phyloP scores from a whole-genome alignment of 306 rosid genomes.

The Psophocarpus tetragonolobus region DNA sequence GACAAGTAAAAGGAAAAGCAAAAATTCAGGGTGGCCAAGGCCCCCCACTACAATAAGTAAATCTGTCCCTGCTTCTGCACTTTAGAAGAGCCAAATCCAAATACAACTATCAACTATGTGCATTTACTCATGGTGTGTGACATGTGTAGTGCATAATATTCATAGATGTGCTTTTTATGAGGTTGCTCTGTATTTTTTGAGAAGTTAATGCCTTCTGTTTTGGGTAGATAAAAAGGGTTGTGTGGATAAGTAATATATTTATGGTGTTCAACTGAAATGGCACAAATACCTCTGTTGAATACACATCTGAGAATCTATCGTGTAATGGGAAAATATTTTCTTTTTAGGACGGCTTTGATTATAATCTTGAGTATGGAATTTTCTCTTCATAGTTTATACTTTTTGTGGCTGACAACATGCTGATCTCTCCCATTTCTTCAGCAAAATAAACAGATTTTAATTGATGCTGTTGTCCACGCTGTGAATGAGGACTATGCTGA shows the following conservation, averaged over 20 bases:
- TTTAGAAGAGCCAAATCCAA: too few species aligned
- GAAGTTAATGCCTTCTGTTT: constrained; percentile 7
- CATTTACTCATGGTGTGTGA: background rate
- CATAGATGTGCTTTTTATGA: background rate
- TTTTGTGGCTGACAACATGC: constrained; percentile 23
- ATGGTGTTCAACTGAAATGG: background rate
- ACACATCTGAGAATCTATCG: background rate
- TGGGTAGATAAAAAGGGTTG: background rate
- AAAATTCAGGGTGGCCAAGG: too few species aligned
- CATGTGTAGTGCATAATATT: constrained; percentile 1
- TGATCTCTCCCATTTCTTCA: constrained; percentile 50
- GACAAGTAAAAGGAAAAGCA: too few species aligned
- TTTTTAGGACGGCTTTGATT: background rate
- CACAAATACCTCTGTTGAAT: background rate
- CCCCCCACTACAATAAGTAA: too few species aligned
- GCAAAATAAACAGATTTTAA: constrained; percentile 95
- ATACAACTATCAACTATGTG: background rate
- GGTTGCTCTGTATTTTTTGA: background rate
- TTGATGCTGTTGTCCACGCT: constrained; percentile 98
- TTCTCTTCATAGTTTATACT: background rate
- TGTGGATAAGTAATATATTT: background rate
- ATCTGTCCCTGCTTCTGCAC: too few species aligned
- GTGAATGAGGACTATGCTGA: constrained; percentile 97
- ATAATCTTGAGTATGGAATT: background rate
- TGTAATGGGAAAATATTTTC: background rate